Evolutionary conservation across 495 filamentous ascomycete species (phyloP).

Genomic region (Neurospora sp.): DNA sequence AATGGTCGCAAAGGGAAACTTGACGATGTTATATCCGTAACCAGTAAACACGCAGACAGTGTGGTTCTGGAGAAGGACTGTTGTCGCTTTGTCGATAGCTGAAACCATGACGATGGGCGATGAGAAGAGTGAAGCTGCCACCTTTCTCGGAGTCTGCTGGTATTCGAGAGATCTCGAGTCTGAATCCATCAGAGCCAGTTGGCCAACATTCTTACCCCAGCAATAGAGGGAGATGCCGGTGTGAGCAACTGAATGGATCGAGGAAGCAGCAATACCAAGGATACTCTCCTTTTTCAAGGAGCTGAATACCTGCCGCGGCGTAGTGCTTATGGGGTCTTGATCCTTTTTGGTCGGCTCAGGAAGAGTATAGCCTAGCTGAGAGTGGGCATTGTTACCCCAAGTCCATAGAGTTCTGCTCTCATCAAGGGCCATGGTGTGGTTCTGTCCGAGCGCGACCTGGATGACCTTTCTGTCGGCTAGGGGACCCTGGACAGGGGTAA

Average conservation of each 20-base stretch:
- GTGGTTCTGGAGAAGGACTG: conserved; percentile 72
- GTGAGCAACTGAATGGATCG: conserved; percentile 84
- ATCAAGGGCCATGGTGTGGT: conserved; percentile 80
- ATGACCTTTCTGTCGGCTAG: conserved; percentile 60
- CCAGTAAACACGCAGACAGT: conserved; percentile 90
- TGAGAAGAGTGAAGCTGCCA: conserved; percentile 77
- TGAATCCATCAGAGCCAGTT: conserved; percentile 87
- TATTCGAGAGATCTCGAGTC: conserved; percentile 81
- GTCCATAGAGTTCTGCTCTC: conserved; percentile 76
- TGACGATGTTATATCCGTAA: conserved; percentile 80
- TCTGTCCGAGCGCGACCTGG: conserved; percentile 72
- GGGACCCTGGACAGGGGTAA: conserved; percentile 65
- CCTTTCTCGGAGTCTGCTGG: conserved; percentile 73
- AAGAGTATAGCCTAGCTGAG: conserved; percentile 75
- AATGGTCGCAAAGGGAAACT: conserved; percentile 60
- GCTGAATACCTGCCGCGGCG: conserved; percentile 84
- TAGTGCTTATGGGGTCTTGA: conserved; percentile 69
- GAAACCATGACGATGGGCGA: conserved; percentile 67
- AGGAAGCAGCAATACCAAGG: conserved; percentile 77
- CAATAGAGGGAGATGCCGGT: conserved; percentile 75
- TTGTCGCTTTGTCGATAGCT: conserved; percentile 85
- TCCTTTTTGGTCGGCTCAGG: conserved; percentile 46
- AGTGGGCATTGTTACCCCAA: conserved; percentile 83
- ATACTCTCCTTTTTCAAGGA: conserved; percentile 77
- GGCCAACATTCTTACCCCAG: conserved; percentile 93